phyloP scores from a whole-genome alignment of 441 rosid species.

The Theobroma grandiflorum region DNA sequence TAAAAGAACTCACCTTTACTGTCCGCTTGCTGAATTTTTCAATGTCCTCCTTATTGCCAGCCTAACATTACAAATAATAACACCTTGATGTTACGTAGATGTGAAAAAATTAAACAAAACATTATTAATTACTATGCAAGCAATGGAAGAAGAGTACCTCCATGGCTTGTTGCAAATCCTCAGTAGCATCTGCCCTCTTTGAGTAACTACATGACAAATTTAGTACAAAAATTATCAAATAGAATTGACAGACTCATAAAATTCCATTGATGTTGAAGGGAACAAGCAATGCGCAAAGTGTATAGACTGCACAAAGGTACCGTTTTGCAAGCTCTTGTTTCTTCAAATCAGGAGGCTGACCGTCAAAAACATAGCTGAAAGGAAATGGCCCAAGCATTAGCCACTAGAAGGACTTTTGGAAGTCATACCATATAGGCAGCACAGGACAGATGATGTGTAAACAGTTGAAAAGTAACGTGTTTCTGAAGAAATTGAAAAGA shows the following conservation, averaged over 20 bases:
- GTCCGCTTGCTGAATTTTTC: constrained; percentile 97
- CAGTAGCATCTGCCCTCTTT: constrained; percentile 92
- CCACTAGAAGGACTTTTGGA: neutral
- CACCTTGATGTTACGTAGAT: constrained; percentile 3
- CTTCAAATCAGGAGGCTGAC: constrained; percentile 91
- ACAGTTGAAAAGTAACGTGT: neutral
- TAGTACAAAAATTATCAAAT: neutral
- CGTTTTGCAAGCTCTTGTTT: constrained; percentile 96
- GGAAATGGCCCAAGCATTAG: constrained; percentile 24
- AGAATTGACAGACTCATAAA: constrained; percentile 6
- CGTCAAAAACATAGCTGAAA: constrained; percentile 94
- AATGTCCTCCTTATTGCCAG: constrained; percentile 89
- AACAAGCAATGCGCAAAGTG: neutral
- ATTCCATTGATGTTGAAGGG: neutral
- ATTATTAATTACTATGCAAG: neutral
- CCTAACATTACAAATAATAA: constrained; percentile 44
- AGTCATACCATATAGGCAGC: neutral
- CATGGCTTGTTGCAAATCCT: constrained; percentile 68
- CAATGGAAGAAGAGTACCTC: constrained; percentile 50
- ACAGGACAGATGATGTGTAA: neutral
- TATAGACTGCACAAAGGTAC: constrained; percentile 38
- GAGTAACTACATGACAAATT: constrained; percentile 62
- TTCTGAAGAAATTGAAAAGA: neutral
- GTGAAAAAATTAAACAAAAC: constrained; percentile 15
- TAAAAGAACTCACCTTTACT: constrained; percentile 67